Evolutionary conservation across 371 early-diverging fungal genomes (phyloP), one percentile per base, ranked within the genome.

Genomic region (Lichtheimia ornata): DNA sequence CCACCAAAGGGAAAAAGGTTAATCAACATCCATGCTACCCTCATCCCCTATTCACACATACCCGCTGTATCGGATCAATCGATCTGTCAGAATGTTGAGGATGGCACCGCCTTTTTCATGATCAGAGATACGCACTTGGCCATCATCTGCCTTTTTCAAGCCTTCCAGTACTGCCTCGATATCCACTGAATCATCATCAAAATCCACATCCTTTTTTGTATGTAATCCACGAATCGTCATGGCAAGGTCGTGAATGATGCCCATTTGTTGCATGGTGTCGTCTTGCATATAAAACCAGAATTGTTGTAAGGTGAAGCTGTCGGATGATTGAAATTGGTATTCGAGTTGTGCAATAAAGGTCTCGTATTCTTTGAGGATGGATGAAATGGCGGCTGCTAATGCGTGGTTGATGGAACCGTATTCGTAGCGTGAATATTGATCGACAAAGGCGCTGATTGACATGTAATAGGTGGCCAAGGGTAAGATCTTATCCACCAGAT

Each of bases 351-450:
- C 92, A n/a, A 98, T 82, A 42, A 95, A 73, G 2, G 89, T 70
- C n/a, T 87, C 66, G 58, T 93, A 96, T 53, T 95, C 96, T 79
- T 91, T 91, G 24, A 91, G 58, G 43, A 95, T 69, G 7, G 61
- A 75, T 14, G 84, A 72, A 42, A 96, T 89, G 0, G 91, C 93
- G 1, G 94, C 91, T 53, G 89, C 86, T 3, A 98, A 81, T 0
- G 97, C 97, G 68, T 98, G 96, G 62, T 86, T 91, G 35, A 96
- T 90, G 6, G 88, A 86, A 1, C 98, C 98, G 56, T 86, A 92
- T 53, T 90, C 88, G 50, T 91, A 92, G 7, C 81, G 74, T 2
- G 93, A 83, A 62, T 90, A 89, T 1, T 81, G 72, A 14, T 88
- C 83, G 14, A 91, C 77, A 71, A 94, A 97, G 4, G 86, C 79